Base-by-base conservation (phyloP, 129 eudicot species). In the Tagetes patula region DNA sequence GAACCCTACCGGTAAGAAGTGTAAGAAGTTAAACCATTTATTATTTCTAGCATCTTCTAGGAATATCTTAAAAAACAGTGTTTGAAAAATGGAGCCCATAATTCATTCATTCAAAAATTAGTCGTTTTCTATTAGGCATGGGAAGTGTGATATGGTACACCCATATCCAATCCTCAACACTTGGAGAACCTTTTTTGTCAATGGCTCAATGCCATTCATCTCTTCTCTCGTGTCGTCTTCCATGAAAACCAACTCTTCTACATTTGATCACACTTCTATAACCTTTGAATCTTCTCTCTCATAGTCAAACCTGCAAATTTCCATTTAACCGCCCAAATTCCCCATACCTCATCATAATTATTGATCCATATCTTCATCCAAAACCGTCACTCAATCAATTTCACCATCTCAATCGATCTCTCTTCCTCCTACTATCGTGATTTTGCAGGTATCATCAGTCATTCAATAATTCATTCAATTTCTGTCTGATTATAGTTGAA, bases 121-220 rank as follows among this genome's bases (percentile, higher is more conserved):
- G 41, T 55, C 70, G 12, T 71, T 62, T 68, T 77, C 60, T 7
- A 43, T 5, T 13, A n/a, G 66, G 27, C 27, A 20, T 20, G 27
- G 27, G 27, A 14, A 78, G 33, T 71, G 67, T 78, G 72, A 78
- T 78, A 78, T 78, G 82, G 82, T 78, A 78, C 82, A 78, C 82
- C 56, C 82, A 64, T 63, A 71, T 41, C 82, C 82, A 78, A 78
- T 78, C 82, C 77, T 78, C 4, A 68, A 76, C 40, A 11, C 80
- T 52, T 41, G 67, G 65, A 38, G 42, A 33, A 33, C 6, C 33
- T 73, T 48, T 71, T 71, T 53, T 46, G 42, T 45, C 47, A 71
- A 33, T 69, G 64, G 61, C 68, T 71, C 41, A 9, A 6, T 27
- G 54, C 82, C 77, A 78, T 78, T 63, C 73, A 78, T 78, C 82